Base-by-base conservation (phyloP, 331 rosid genomes). In the Rhamnella rubrinervis region DNA sequence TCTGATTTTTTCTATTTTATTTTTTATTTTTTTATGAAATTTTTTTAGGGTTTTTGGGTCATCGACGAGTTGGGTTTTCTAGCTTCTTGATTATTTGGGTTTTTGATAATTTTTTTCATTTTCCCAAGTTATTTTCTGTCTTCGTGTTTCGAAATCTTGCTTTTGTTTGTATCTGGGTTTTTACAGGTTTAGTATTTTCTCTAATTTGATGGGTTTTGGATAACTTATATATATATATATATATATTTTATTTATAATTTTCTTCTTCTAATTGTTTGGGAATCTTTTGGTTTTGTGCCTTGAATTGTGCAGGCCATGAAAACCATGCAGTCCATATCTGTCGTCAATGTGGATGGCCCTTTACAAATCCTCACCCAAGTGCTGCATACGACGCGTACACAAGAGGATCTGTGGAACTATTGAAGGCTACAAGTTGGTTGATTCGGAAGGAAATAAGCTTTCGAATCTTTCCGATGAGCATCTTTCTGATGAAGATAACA, bases 381-480 rank as follows among this genome's bases (percentile, higher is more conserved):
- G 82, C 98, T 12, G 87, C 67, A 63, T 88, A 75, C 41, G 98
- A 74, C 95, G 98, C 40, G 85, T 95, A 9, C 98, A 93, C 72
- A 90, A 80, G 91, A 90, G 71, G 92, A 87, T 93, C 81, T 93
- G 98, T 72, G 97, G 98, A 77, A 85, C 85, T 61, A 25, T 88
- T 65, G 84, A 93, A 59, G 95, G 98, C 26, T 84, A 80, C 77
- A 82, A 73, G 75, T 47, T 80, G 52, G 72, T 59, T 41, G 84
- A 67, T 40, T 67, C 77, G 28, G 85, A 78, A 59, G 82, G 59
- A 58, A 75, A 68, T 50, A 20, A 71, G 44, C 86, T 73, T 62
- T 61, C 65, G 49, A 74, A 71, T 55, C 72, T 72, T 71, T 88
- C 97, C 18, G 91, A 88, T 61, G 91, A 78, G 11, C 81, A 28